phyloP scores from a whole-genome alignment of 2,329 filamentous ascomycete genomes.

The Calonectria crousiana region DNA sequence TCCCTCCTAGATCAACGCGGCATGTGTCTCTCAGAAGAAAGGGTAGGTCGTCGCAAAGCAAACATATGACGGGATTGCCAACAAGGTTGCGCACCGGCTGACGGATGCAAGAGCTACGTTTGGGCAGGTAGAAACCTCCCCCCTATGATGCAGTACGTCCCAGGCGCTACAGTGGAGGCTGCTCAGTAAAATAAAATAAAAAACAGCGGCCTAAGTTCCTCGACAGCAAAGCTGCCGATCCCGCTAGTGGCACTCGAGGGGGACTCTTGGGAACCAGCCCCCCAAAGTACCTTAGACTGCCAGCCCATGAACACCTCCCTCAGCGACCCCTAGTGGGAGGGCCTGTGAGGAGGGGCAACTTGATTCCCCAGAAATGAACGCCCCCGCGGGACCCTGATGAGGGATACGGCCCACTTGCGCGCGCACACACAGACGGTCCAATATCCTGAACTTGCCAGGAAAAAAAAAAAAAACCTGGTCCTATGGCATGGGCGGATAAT shows the following conservation, averaged over 20 bases:
- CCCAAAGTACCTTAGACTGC: not conserved
- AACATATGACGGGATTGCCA: not conserved
- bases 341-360: conserved; percentile 9
- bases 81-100: not conserved
- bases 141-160: not conserved
- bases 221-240: conserved; percentile 5
- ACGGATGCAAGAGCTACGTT: not conserved
- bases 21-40: not conserved
- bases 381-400: conserved; percentile 10
- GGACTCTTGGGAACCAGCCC: not conserved
- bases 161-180: not conserved
- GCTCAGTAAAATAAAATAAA: not conserved
- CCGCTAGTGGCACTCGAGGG: not conserved
- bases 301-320: conserved; percentile 5
- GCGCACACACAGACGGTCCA: conserved; percentile 6
- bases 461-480: conserved; percentile 1
- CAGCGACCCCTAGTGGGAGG: not conserved
- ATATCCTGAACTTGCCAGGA: not conserved
- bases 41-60: not conserved
- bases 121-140: not conserved
- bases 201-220: not conserved
- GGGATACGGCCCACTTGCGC: conserved; percentile 7
- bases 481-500: conserved; percentile 3
- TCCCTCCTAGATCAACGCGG: not conserved
- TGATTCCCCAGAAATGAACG: conserved; percentile 10